Percentiles rank a stretch among this genome's conserved stretches.
These are phyloP conservation scores for Rhizopus sp. DNA, from an alignment of 371 early-diverging fungal species.

Conservation along the genomic window DNA sequence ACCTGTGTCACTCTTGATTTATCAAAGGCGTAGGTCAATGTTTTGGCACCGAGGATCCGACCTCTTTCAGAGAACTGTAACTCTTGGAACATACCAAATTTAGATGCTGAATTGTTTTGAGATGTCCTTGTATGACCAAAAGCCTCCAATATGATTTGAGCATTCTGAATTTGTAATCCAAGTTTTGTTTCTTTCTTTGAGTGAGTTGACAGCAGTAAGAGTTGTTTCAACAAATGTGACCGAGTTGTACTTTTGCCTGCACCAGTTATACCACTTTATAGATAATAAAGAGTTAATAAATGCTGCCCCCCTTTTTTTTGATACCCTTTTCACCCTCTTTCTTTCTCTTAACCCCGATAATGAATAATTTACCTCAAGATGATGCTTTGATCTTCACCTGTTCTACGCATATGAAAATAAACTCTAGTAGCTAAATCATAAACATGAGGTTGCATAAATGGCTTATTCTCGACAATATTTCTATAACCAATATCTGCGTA, in stretches of 20 bases:
- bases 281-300: constrained; percentile 15
- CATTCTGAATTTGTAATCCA: constrained; percentile 57
- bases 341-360: constrained; percentile 3
- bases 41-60: constrained; percentile 77
- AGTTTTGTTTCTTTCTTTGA: constrained; percentile 61
- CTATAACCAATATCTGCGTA: constrained; percentile 62
- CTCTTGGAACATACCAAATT: constrained; percentile 80
- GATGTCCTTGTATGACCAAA: constrained; percentile 67
- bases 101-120: constrained; percentile 66
- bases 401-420: constrained; percentile 80
- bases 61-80: constrained; percentile 79
- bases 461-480: constrained; percentile 43
- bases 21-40: constrained; percentile 83
- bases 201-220: constrained; percentile 60
- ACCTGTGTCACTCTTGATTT: constrained; percentile 65
- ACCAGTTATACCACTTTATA: constrained; percentile 68
- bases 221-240: constrained; percentile 61
- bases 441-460: constrained; percentile 57
- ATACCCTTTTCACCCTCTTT: not conserved
- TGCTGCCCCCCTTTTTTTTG: constrained; percentile 1
- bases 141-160: constrained; percentile 61
- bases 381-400: constrained; percentile 82
- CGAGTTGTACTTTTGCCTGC: constrained; percentile 75
- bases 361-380: constrained; percentile 62
- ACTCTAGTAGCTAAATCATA: constrained; percentile 66